Conservation (phyloP, 495 filamentous ascomycete species). For the Lophiostoma macrostomum region DNA sequence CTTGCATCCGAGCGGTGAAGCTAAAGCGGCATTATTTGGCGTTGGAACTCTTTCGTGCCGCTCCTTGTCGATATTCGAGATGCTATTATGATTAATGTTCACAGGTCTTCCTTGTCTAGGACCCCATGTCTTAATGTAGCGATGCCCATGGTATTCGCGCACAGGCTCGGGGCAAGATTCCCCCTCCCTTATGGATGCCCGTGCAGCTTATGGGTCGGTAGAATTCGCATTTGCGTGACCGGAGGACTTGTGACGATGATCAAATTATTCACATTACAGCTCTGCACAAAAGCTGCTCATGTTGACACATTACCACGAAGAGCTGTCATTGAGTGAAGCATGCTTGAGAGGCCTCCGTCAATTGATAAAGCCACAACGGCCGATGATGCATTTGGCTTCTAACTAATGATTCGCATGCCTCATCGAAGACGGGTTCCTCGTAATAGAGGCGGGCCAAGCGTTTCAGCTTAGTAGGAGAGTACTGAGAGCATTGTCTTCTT, state of each 20-base stretch:
- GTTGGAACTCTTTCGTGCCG: neutral
- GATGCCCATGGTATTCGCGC: neutral
- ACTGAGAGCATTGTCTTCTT: no score
- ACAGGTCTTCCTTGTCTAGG: slow-evolving; percentile 1
- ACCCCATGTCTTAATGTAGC: neutral
- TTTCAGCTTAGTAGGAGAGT: no score
- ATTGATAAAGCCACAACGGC: no score
- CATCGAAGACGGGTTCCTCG: no score
- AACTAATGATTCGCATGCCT: no score
- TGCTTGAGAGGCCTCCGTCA: no score
- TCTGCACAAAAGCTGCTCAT: no score
- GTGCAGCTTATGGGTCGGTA: slow-evolving; percentile 17
- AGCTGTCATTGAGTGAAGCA: no score
- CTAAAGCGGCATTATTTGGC: no score
- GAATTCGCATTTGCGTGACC: neutral
- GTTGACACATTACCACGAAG: no score
- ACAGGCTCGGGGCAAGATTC: slow-evolving; percentile 1
- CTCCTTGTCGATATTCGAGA: slow-evolving; percentile 6
- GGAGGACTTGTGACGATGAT: neutral
- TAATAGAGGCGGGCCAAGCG: no score
- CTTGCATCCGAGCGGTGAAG: neutral
- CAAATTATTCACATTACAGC: neutral
- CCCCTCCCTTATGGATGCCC: neutral
- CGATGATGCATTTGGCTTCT: no score
- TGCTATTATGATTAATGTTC: slow-evolving; percentile 6